Percentiles rank a stretch among this genome's conserved stretches.
Evolutionary conservation across 495 filamentous ascomycete genomes (phyloP).

Genomic region (Neurospora hispaniola): DNA sequence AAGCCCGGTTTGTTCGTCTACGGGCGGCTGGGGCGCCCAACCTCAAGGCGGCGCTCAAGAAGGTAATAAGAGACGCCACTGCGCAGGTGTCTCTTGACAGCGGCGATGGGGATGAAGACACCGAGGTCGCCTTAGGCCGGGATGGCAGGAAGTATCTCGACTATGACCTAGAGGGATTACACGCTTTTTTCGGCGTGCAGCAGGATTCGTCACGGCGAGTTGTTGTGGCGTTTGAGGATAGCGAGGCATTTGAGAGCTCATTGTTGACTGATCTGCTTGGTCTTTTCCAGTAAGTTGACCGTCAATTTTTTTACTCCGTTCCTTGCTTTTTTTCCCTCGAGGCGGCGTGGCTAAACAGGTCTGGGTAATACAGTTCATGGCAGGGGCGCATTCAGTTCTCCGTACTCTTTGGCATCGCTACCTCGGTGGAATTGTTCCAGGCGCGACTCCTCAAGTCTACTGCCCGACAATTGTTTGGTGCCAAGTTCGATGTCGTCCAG

Average conservation of each 20-base stretch:
- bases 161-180: slow-evolving; percentile 81
- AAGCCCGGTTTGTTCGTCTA: slow-evolving; percentile 53
- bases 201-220: slow-evolving; percentile 47
- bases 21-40: slow-evolving; percentile 71
- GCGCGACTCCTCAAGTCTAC: slow-evolving; percentile 68
- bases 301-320: background rate
- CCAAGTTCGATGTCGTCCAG: slow-evolving; percentile 75
- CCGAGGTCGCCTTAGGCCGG: slow-evolving; percentile 35
- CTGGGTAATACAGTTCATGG: slow-evolving; percentile 53
- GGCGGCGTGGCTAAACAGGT: slow-evolving; percentile 2
- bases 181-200: slow-evolving; percentile 47
- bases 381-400: slow-evolving; percentile 81
- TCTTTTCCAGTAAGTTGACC: slow-evolving; percentile 55
- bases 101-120: slow-evolving; percentile 41
- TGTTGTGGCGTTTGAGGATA: slow-evolving; percentile 75
- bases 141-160: slow-evolving; percentile 64
- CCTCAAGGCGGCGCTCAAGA: slow-evolving; percentile 72
- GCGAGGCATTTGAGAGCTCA: slow-evolving; percentile 79
- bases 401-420: slow-evolving; percentile 79
- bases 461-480: slow-evolving; percentile 58
- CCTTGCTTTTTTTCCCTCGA: too few relatives aligned
- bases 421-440: slow-evolving; percentile 82
- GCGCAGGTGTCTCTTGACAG: slow-evolving; percentile 5
- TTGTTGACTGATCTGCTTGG: slow-evolving; percentile 68
- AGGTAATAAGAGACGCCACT: slow-evolving; percentile 56